Evolutionary conservation across 2,329 filamentous ascomycete genomes (phyloP), one percentile per base, ranked within the genome.

Genomic region (Massarina eburnea): DNA sequence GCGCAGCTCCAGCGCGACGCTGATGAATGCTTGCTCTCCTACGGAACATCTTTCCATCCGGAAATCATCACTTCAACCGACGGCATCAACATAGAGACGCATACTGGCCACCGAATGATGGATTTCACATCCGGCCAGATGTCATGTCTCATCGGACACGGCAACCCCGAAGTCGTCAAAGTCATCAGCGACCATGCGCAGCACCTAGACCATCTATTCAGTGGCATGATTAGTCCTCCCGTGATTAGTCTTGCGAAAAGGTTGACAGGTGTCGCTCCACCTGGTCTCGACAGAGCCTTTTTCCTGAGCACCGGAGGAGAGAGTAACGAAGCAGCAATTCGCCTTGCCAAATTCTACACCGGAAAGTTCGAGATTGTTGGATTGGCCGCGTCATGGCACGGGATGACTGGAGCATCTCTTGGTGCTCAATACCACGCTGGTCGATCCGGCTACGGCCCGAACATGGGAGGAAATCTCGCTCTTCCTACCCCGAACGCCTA

Each of bases 341-440:
- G 82, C 45, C 74, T 86, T 53, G 83, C 83, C 3, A 86, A 86
- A 54, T 67, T 74, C 8, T 83, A 78, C 56, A 86, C 83, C 0
- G 81, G 82, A 1, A 85, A 83, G 41, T 86, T 82, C 54, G 82
- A 86, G 61, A 76, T 87, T 40, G 80, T 86, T 4, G 83, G 74
- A 0, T 71, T 86, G 41, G 75, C 74, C 0, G 77, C 77, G 0
- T 80, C 77, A 26, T 86, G 77, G 71, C 83, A 87, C 63, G 83
- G 83, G 14, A 71, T 86, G 46, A 85, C 82, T 0, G 71, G 72
- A 4, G 78, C 72, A 3, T 73, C 82, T 0, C 68, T 74, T 0
- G 73, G 74, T 0, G 78, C 81, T 0, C 79, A 78, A 2, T 84
- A 81, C 17, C 75, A 76, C 34, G 72, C 75, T 10, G 80, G 80